These are phyloP conservation scores for Calycina herbarum DNA, from an alignment of 2,329 filamentous ascomycete species.

Conservation along the genomic window DNA sequence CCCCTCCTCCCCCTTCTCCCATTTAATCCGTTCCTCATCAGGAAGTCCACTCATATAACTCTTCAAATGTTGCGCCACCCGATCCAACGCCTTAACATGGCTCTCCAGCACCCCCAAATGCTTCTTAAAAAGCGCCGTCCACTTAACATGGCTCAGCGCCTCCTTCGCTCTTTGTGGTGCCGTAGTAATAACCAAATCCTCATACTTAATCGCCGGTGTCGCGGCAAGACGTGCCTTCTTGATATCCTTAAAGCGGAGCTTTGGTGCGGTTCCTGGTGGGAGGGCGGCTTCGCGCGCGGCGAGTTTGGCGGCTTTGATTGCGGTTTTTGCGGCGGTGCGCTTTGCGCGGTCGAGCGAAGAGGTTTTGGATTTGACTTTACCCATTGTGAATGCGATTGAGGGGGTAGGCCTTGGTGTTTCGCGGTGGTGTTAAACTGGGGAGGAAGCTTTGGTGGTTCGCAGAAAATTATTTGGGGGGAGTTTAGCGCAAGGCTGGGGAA, in stretches of 20 bases:
- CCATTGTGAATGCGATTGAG: slow-evolving; percentile 20
- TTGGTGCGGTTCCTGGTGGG: neutral
- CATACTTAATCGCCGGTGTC: neutral
- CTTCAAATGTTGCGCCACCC: slow-evolving; percentile 26
- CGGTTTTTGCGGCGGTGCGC: slow-evolving; percentile 12
- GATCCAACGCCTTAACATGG: slow-evolving; percentile 29
- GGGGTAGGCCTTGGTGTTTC: neutral
- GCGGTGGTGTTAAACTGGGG: neutral
- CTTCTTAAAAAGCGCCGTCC: slow-evolving; percentile 32
- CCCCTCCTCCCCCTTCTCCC: slow-evolving; percentile 24
- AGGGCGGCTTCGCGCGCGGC: slow-evolving; percentile 9
- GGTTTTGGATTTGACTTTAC: slow-evolving; percentile 24
- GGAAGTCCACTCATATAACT: neutral
- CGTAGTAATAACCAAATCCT: neutral
- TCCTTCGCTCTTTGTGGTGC: slow-evolving; percentile 14
- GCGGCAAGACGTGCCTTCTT: neutral
- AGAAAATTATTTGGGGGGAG: slow-evolving; percentile 24
- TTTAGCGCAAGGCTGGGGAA: slow-evolving; percentile 23
- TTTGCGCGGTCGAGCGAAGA: slow-evolving; percentile 15
- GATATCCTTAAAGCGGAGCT: neutral
- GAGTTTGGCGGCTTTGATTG: slow-evolving; percentile 18
- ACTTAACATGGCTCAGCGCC: slow-evolving; percentile 39
- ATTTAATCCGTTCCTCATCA: slow-evolving; percentile 19
- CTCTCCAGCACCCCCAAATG: slow-evolving; percentile 31
- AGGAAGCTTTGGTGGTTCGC: slow-evolving; percentile 11